Conservation (phyloP, 352 stramenopile species). For the Globisporangium spiculum region DNA sequence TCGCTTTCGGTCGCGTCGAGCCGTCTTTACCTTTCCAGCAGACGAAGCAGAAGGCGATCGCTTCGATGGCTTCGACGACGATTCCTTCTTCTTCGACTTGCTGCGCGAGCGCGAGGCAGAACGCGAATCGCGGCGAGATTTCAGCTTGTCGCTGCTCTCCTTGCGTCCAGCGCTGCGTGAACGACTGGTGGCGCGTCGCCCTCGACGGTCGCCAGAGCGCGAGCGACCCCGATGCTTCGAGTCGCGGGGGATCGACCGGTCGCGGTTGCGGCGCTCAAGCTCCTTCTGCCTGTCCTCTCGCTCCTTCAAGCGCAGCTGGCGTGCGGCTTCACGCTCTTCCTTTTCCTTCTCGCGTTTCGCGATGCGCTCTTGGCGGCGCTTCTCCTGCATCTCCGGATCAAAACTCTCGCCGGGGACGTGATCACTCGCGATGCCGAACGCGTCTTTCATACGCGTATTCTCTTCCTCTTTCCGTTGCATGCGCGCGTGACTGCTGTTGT, state of each 20-base stretch:
- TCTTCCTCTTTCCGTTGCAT: slow-evolving; percentile 67
- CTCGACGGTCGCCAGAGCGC: slow-evolving; percentile 18
- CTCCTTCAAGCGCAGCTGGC: slow-evolving; percentile 32
- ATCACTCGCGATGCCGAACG: slow-evolving; percentile 69
- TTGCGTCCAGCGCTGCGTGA: slow-evolving; percentile 14
- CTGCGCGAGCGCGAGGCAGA: slow-evolving; percentile 12
- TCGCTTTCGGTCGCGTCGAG: slow-evolving; percentile 4
- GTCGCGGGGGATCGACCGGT: slow-evolving; percentile 19
- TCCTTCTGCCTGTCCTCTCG: slow-evolving; percentile 34
- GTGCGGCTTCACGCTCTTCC: slow-evolving; percentile 45
- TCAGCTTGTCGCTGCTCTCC: slow-evolving; percentile 1
- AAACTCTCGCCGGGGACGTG: slow-evolving; percentile 79
- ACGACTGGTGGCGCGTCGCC: slow-evolving; percentile 1
- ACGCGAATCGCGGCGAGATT: slow-evolving; percentile 3
- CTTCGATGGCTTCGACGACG: background rate
- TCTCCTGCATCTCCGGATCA: slow-evolving; percentile 71
- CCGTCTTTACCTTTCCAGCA: background rate
- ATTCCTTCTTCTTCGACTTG: slow-evolving; percentile 2
- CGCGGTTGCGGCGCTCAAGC: slow-evolving; percentile 30
- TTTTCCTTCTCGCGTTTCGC: slow-evolving; percentile 42
- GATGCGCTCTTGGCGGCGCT: slow-evolving; percentile 46
- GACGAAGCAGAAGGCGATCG: background rate
- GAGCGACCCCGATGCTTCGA: slow-evolving; percentile 21
- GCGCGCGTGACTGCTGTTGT: slow-evolving; percentile 48
- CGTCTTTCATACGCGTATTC: slow-evolving; percentile 57